phyloP scores from a whole-genome alignment of 179 eudicot species.

The Silene vulgaris region DNA sequence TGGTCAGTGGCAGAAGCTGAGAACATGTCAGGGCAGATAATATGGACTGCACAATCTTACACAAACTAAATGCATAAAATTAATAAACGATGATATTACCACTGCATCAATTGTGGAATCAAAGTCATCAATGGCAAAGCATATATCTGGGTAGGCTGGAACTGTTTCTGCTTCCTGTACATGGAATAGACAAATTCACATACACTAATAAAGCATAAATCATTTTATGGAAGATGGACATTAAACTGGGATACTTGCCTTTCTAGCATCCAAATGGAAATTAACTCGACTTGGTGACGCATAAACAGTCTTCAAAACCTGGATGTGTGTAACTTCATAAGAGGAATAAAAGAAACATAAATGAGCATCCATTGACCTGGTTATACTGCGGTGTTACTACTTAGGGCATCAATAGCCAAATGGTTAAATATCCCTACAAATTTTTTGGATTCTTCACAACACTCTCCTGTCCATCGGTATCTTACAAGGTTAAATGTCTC shows the following conservation, averaged over 20 bases:
- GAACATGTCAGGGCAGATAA: slow-evolving; percentile 3
- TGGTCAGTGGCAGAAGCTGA: background rate
- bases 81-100: slow-evolving; percentile 42
- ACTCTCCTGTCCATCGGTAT: background rate
- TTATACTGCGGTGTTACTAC: background rate
- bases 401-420: background rate
- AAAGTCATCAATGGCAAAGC: slow-evolving; percentile 98
- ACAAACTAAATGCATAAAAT: background rate
- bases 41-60: slow-evolving; percentile 2
- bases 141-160: slow-evolving; percentile 98
- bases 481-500: slow-evolving; percentile 1
- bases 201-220: background rate
- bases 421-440: background rate
- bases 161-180: slow-evolving; percentile 88
- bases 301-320: slow-evolving; percentile 98
- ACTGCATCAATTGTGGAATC: slow-evolving; percentile 96
- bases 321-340: slow-evolving; percentile 15
- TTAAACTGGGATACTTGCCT: slow-evolving; percentile 46
- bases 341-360: background rate
- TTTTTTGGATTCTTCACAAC: background rate
- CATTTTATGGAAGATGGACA: background rate
- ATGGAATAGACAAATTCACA: slow-evolving; percentile 16
- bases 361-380: background rate
- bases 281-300: slow-evolving; percentile 97
- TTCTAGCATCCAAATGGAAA: slow-evolving; percentile 93